A percentile compares a stretch with the other conserved stretches of the same genome.
These are phyloP conservation scores for Boletus subparvulus DNA, from an alignment of 768 basidiomycete genomes.

Conservation along the genomic window DNA sequence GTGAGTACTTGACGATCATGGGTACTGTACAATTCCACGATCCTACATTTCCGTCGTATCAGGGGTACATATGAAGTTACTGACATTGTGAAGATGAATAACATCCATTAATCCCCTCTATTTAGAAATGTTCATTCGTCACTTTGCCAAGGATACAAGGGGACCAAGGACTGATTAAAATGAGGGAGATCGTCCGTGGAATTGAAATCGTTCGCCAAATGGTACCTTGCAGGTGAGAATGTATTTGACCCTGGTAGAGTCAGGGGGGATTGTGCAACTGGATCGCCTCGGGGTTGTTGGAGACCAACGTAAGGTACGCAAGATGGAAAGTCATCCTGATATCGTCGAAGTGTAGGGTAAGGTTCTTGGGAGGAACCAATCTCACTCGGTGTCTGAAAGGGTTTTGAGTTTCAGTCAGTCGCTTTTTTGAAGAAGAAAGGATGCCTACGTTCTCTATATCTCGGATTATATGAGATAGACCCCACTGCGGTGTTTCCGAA, in stretches of 20 bases:
- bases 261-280: not conserved
- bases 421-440: not conserved
- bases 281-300: not conserved
- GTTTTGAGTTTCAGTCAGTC: slow-evolving; percentile 1
- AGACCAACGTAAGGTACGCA: not conserved
- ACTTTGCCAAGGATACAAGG: slow-evolving; percentile 1
- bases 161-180: not conserved
- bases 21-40: too few species aligned
- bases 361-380: slow-evolving; percentile 14
- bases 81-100: not conserved
- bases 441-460: slow-evolving; percentile 33
- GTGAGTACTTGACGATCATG: too few species aligned
- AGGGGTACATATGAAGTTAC: not conserved
- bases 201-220: not conserved
- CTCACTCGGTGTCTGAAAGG: slow-evolving; percentile 28
- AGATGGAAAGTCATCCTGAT: not conserved
- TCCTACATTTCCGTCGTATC: too few species aligned
- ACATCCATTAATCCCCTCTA: not conserved
- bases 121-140: not conserved
- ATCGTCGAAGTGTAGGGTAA: not conserved
- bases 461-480: slow-evolving; percentile 20
- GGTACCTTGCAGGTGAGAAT: not conserved
- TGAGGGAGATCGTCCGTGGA: not conserved
- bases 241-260: not conserved
- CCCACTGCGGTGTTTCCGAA: slow-evolving; percentile 19